Percentiles rank a stretch among this genome's conserved stretches.
Evolutionary conservation across 2,329 filamentous ascomycete species (phyloP).

Genomic region (Scedosporium dehoogii): DNA sequence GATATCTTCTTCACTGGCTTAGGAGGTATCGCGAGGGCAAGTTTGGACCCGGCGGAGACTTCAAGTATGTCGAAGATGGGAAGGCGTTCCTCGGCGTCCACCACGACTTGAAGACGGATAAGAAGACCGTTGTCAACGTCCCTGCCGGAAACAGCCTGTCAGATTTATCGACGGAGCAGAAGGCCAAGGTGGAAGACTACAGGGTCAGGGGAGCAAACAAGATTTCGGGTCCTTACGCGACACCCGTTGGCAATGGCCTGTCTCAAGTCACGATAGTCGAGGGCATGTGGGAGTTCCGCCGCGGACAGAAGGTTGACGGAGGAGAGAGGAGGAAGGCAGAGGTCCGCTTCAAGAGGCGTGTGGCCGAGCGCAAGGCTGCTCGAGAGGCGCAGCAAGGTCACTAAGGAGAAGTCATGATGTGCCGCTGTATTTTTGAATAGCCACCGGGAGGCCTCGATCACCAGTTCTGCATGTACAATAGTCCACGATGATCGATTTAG

Average conservation of each 20-base stretch:
- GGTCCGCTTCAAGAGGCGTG: slow-evolving; percentile 76
- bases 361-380: slow-evolving; percentile 66
- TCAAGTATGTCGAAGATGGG: slow-evolving; percentile 56
- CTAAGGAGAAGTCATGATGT: background rate
- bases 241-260: slow-evolving; percentile 52
- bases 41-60: slow-evolving; percentile 74
- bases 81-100: slow-evolving; percentile 39
- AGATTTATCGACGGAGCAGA: slow-evolving; percentile 4
- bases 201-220: slow-evolving; percentile 56
- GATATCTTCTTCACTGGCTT: slow-evolving; percentile 81
- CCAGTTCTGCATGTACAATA: background rate
- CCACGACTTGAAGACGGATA: slow-evolving; percentile 26
- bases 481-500: background rate
- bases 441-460: background rate
- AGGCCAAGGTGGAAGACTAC: slow-evolving; percentile 50
- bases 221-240: slow-evolving; percentile 66
- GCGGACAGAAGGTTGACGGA: slow-evolving; percentile 88
- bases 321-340: slow-evolving; percentile 85
- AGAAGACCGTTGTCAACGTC: slow-evolving; percentile 46
- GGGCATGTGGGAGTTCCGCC: slow-evolving; percentile 85
- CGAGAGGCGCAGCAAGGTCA: slow-evolving; percentile 32
- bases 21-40: slow-evolving; percentile 71
- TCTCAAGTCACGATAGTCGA: slow-evolving; percentile 64
- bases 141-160: slow-evolving; percentile 31
- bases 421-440: background rate